Evolutionary conservation across 2,329 filamentous ascomycete species (phyloP), one percentile per base, ranked within the genome.

Genomic region (Penicillium sp.): DNA sequence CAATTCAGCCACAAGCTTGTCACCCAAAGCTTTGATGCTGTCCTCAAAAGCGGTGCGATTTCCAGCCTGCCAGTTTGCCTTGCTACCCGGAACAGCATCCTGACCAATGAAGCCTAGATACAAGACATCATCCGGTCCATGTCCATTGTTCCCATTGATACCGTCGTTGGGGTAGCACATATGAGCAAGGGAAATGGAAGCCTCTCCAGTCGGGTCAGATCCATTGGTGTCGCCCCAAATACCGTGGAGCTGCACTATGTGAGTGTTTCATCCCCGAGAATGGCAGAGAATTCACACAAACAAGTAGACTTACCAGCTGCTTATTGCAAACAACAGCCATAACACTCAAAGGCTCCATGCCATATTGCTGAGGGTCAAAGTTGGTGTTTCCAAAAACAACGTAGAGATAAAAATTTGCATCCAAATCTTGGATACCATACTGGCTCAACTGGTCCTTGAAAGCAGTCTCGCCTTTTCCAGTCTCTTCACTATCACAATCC

Each of bases 161-260:
- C 71, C 70, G 17, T 77, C 71, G 6, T 78, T 75, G 2, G 85
- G 85, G 69, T 82, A 89, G 71, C 86, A 89, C 22, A 83, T 77
- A 35, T 84, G 84, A 2, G 84, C 86, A 8, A 89, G 78, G 1
- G 85, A 82, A 65, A 89, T 82, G 28, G 84, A 84, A 0, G 84
- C 81, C 66, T 89, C 86, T 40, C 86, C 86, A 0, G 85, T 81
- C 2, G 81, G 80, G 54, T 83, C 81, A 53, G 81, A 84, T 47
- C 85, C 86, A 63, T 89, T 88, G 37, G 82, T 83, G 65, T 89
- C 86, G 22, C 85, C 86, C 86, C 85, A 89, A 54, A 88, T 75
- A 12, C 85, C 86, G 68, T 88, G 88, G 65, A 82, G 78, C 81
- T 84, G 8, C 5, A 26, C 26, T 26, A 26, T 26, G 26, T 26